These are phyloP conservation scores for Anthoceros angustus DNA, from an alignment of 225 moss, liverwort and hornwort species.

Conservation along the genomic window DNA sequence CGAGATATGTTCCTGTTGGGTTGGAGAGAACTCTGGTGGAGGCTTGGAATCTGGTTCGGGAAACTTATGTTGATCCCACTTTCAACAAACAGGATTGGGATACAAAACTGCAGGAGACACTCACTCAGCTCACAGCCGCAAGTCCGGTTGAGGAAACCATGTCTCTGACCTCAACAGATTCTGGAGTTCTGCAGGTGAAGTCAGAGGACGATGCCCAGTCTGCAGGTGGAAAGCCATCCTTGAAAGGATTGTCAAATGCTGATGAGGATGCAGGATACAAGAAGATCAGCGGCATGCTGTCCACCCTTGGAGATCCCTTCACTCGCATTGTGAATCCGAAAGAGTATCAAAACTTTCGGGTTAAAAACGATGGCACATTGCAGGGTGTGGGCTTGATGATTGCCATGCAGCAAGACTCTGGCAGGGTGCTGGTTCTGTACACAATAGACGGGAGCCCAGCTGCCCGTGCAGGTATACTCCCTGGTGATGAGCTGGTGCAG, in stretches of 20 bases:
- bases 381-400: conserved; percentile 92
- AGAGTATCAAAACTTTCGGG: conserved; percentile 88
- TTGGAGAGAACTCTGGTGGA: conserved; percentile 82
- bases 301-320: conserved; percentile 81
- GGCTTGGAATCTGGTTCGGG: conserved; percentile 90
- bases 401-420: conserved; percentile 73
- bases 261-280: conserved; percentile 26
- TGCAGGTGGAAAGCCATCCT: conserved; percentile 37
- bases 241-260: conserved; percentile 44
- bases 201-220: background rate
- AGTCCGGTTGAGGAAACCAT: background rate
- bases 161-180: background rate
- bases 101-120: conserved; percentile 45
- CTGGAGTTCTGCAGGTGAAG: background rate
- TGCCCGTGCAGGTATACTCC: conserved; percentile 69
- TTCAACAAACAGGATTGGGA: conserved; percentile 99
- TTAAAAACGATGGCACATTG: conserved; percentile 86
- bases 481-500: conserved; percentile 90
- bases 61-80: conserved; percentile 87
- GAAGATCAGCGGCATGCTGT: conserved; percentile 73
- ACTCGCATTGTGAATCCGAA: conserved; percentile 86
- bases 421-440: conserved; percentile 84
- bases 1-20: conserved; percentile 20
- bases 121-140: conserved; percentile 9
- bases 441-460: conserved; percentile 93